Conservation (phyloP, 306 rosid species). For the Trifolium pratense region DNA sequence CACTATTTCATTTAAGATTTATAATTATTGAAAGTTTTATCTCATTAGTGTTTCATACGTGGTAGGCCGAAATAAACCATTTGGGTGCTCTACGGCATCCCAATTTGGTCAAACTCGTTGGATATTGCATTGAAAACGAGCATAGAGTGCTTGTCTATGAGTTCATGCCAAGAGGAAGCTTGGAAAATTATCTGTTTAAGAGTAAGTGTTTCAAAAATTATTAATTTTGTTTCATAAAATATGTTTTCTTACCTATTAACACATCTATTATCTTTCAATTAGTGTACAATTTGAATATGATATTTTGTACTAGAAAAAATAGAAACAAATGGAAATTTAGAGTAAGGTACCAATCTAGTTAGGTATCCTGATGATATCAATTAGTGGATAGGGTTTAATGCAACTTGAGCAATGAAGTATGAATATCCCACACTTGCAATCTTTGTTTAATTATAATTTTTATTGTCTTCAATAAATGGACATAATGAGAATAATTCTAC, state of each 20-base stretch:
- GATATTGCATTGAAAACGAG: slow-evolving; percentile 65
- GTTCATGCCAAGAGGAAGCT: slow-evolving; percentile 71
- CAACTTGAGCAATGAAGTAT: neutral
- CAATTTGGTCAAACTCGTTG: slow-evolving; percentile 61
- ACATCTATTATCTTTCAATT: too few relatives aligned
- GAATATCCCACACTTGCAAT: neutral
- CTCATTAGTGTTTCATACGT: slow-evolving; percentile 15
- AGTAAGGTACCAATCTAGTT: too few relatives aligned
- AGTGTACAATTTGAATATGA: too few relatives aligned
- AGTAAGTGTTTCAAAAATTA: slow-evolving; percentile 35
- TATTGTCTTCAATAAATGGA: neutral
- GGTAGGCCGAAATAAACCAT: slow-evolving; percentile 68
- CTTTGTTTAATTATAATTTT: neutral
- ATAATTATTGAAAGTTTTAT: neutral
- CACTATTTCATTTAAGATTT: neutral
- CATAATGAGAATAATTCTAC: neutral
- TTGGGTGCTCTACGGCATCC: slow-evolving; percentile 64
- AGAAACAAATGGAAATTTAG: too few relatives aligned
- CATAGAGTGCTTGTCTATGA: slow-evolving; percentile 71
- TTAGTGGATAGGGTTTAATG: neutral
- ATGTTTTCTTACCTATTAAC: neutral
- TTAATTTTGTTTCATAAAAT: neutral
- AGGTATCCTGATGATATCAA: neutral
- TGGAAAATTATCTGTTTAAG: slow-evolving; percentile 55
- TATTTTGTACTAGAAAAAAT: too few relatives aligned